Conservation (phyloP, 2,329 filamentous ascomycete genomes). For the Endocalyx cinctus region DNA sequence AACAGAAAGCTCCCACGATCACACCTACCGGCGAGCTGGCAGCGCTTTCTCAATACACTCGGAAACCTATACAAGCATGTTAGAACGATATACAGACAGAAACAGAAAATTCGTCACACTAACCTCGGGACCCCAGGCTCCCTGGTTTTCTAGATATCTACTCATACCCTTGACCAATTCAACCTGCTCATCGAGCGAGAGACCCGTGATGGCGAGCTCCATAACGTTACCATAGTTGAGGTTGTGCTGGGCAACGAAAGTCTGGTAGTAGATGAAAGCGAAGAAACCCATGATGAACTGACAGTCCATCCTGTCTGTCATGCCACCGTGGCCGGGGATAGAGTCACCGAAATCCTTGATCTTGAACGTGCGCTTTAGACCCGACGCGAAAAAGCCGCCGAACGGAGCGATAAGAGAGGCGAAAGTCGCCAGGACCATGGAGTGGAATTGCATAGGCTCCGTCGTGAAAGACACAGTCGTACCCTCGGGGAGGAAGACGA, state of each 20-base stretch:
- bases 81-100: neutral
- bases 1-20: no score
- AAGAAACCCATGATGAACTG: slow-evolving; percentile 99
- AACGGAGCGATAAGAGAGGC: slow-evolving; percentile 96
- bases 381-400: slow-evolving; percentile 96
- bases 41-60: no score
- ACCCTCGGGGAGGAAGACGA: slow-evolving; percentile 50
- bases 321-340: slow-evolving; percentile 94
- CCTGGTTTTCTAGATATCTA: slow-evolving; percentile 62
- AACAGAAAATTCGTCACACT: slow-evolving; percentile 13
- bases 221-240: slow-evolving; percentile 81
- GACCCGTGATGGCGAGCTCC: slow-evolving; percentile 85
- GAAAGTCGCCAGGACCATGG: slow-evolving; percentile 84
- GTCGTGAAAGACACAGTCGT: slow-evolving; percentile 59
- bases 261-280: slow-evolving; percentile 97
- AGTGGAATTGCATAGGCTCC: slow-evolving; percentile 89
- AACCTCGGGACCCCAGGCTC: slow-evolving; percentile 38
- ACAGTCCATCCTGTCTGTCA: slow-evolving; percentile 99
- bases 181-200: slow-evolving; percentile 82
- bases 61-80: no score
- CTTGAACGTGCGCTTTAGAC: slow-evolving; percentile 97
- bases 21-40: no score
- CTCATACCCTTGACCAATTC: slow-evolving; percentile 67
- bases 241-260: slow-evolving; percentile 88
- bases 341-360: slow-evolving; percentile 99